Conservation (phyloP, 2,329 filamentous ascomycete genomes). For the Colletotrichum abscissum region DNA sequence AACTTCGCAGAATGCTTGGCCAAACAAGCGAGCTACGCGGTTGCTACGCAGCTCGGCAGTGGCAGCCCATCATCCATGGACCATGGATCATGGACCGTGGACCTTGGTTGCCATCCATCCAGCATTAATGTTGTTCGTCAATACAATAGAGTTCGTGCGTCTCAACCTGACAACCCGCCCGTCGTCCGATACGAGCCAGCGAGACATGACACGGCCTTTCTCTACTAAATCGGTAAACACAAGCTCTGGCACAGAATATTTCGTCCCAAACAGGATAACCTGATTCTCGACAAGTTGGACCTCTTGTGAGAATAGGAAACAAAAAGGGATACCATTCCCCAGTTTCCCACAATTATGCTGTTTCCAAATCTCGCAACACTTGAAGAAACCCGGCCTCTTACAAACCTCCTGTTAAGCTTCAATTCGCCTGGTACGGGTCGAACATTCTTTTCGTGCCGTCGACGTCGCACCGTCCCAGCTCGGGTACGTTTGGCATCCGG, state of each 20-base stretch:
- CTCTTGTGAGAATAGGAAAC: background rate
- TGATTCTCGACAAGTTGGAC: background rate
- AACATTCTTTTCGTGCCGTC: background rate
- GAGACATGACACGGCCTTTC: constrained; percentile 16
- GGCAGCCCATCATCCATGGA: background rate
- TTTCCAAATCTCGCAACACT: background rate
- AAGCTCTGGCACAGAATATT: background rate
- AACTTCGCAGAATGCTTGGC: background rate
- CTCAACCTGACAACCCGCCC: constrained; percentile 28
- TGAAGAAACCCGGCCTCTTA: constrained; percentile 14
- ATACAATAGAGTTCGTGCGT: constrained; percentile 28
- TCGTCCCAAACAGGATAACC: background rate
- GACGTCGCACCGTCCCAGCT: constrained; percentile 17
- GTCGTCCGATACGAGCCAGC: constrained; percentile 31
- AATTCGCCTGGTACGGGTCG: background rate
- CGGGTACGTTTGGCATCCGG: background rate
- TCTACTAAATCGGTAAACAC: constrained; percentile 5
- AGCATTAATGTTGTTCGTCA: background rate
- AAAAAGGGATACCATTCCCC: constrained; percentile 17
- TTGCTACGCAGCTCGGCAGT: background rate
- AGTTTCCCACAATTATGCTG: constrained; percentile 1
- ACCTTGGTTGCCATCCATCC: too few relatives aligned
- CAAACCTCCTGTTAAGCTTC: constrained; percentile 14
- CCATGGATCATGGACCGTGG: too few relatives aligned
- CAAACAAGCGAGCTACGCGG: background rate